Evolutionary conservation across 805 yeast genomes (phyloP).

Genomic region (Zygoascus biomembranicola): DNA sequence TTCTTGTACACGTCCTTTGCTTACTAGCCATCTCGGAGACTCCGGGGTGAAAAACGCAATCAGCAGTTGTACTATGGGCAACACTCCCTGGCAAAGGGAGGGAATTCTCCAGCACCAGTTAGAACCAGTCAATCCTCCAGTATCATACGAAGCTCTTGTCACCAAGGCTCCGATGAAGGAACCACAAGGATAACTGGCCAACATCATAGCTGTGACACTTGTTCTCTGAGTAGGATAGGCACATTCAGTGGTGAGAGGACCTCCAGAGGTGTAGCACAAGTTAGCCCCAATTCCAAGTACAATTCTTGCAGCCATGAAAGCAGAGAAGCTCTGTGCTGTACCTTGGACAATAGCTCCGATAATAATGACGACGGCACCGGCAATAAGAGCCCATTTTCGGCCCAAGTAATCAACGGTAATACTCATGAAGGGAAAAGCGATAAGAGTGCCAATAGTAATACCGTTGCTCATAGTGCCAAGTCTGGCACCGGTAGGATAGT

Average conservation of each 20-base stretch:
- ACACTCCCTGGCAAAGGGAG: slow-evolving; percentile 37
- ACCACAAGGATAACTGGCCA: slow-evolving; percentile 3
- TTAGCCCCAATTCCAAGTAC: slow-evolving; percentile 27
- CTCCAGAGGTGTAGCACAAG: slow-evolving; percentile 36
- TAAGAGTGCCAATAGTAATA: slow-evolving; percentile 51
- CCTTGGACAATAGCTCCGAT: slow-evolving; percentile 6
- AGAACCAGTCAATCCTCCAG: slow-evolving; percentile 25
- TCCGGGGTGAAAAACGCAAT: slow-evolving; percentile 58
- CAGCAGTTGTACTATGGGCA: slow-evolving; percentile 27
- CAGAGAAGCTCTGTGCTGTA: neutral
- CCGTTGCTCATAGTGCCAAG: slow-evolving; percentile 16
- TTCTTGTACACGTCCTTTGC: slow-evolving; percentile 25
- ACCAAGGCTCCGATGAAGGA: slow-evolving; percentile 36
- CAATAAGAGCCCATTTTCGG: slow-evolving; percentile 2
- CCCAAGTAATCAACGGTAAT: slow-evolving; percentile 23
- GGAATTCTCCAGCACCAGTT: slow-evolving; percentile 11
- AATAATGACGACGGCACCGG: slow-evolving; percentile 4
- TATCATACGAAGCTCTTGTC: slow-evolving; percentile 45
- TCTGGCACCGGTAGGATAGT: slow-evolving; percentile 11
- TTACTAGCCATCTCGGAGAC: slow-evolving; percentile 69
- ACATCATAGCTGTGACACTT: slow-evolving; percentile 34
- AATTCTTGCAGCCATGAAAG: slow-evolving; percentile 40
- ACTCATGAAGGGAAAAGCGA: slow-evolving; percentile 58
- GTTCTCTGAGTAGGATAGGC: slow-evolving; percentile 34
- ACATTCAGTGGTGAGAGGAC: slow-evolving; percentile 60